Conservation (phyloP, 192 early-diverging fungal genomes). For the Podila epicladia region DNA sequence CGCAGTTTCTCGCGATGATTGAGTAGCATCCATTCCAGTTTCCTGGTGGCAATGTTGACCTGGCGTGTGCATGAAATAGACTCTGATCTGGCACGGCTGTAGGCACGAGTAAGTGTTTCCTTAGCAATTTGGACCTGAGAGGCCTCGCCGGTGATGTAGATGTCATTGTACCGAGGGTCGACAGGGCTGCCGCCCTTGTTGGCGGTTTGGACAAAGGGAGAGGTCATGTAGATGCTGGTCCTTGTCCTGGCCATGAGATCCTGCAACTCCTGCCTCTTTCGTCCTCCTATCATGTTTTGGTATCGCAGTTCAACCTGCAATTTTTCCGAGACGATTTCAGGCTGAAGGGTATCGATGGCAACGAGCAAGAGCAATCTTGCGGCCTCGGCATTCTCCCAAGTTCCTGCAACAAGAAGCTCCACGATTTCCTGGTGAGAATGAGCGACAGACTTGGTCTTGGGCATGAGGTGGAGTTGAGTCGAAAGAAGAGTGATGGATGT, state of each 20-base stretch:
- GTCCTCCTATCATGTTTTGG: slow-evolving; percentile 79
- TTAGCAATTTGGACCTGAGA: slow-evolving; percentile 62
- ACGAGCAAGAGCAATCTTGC: slow-evolving; percentile 38
- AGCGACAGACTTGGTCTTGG: neutral
- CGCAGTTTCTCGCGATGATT: slow-evolving; percentile 68
- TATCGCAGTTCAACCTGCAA: slow-evolving; percentile 52
- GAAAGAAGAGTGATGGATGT: slow-evolving; percentile 34
- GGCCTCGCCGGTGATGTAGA: slow-evolving; percentile 74
- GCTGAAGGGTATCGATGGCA: slow-evolving; percentile 32
- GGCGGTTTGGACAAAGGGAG: slow-evolving; percentile 59
- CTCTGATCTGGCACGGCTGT: slow-evolving; percentile 51
- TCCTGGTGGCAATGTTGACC: slow-evolving; percentile 61
- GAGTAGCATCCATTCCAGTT: slow-evolving; percentile 83
- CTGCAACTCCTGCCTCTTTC: slow-evolving; percentile 66
- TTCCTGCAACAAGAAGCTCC: slow-evolving; percentile 32
- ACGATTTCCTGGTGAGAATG: slow-evolving; percentile 26
- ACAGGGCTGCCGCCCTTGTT: slow-evolving; percentile 38
- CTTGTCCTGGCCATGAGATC: slow-evolving; percentile 73
- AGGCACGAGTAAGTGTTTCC: slow-evolving; percentile 56
- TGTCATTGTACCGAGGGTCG: slow-evolving; percentile 56
- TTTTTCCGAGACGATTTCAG: slow-evolving; percentile 29
- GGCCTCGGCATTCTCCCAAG: slow-evolving; percentile 47
- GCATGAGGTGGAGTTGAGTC: neutral
- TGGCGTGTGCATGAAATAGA: slow-evolving; percentile 23
- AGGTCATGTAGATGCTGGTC: slow-evolving; percentile 81